Conservation (phyloP, 2,329 filamentous ascomycete genomes). For the Stagonosporopsis tanaceti region DNA sequence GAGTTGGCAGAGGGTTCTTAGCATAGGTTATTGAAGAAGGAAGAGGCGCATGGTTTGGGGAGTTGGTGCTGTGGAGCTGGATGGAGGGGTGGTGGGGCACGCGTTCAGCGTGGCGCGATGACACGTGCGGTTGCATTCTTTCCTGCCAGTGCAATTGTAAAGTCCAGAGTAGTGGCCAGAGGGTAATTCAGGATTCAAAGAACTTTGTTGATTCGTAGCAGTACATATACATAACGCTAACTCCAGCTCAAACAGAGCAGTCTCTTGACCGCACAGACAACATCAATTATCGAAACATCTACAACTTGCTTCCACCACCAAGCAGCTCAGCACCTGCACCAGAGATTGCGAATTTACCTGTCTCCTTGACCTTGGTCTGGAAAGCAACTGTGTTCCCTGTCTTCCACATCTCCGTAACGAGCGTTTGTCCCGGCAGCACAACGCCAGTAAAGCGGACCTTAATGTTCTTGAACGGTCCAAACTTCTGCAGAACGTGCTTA, state of each 20-base stretch:
- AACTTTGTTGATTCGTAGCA: background rate
- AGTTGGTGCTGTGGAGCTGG: background rate
- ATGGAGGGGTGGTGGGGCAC: slow-evolving; percentile 7
- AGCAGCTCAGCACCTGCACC: slow-evolving; percentile 82
- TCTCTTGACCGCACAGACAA: slow-evolving; percentile 1
- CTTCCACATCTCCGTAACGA: slow-evolving; percentile 95
- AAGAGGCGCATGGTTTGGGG: background rate
- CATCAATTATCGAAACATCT: slow-evolving; percentile 7
- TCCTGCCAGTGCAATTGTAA: no score
- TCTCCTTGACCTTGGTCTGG: slow-evolving; percentile 90
- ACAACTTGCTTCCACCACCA: slow-evolving; percentile 54
- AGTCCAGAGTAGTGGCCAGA: background rate
- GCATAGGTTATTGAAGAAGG: background rate
- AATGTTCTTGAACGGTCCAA: slow-evolving; percentile 85
- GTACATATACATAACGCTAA: slow-evolving; percentile 11
- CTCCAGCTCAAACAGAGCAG: background rate
- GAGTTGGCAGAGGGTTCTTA: background rate
- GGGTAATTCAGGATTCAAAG: background rate
- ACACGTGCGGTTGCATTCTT: slow-evolving; percentile 1
- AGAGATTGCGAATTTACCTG: slow-evolving; percentile 85
- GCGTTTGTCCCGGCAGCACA: slow-evolving; percentile 85
- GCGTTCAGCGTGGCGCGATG: slow-evolving; percentile 4
- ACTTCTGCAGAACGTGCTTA: slow-evolving; percentile 87
- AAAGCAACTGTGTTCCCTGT: slow-evolving; percentile 81
- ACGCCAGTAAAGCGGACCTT: slow-evolving; percentile 91